Evolutionary conservation across 2,329 filamentous ascomycete genomes (phyloP), one percentile per base, ranked within the genome.

Genomic region (Emmonsiellopsis sp.): DNA sequence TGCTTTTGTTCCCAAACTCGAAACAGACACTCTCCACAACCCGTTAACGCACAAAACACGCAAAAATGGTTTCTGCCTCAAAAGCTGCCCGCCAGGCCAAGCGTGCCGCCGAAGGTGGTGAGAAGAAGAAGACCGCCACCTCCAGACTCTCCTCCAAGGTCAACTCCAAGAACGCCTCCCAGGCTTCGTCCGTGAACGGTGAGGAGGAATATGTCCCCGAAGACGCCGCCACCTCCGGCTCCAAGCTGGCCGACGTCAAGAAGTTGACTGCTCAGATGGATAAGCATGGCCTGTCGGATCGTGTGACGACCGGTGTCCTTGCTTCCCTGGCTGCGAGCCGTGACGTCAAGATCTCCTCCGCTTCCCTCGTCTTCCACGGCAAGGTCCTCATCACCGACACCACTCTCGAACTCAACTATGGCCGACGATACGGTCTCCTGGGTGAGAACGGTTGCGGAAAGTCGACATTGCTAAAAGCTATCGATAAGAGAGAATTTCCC

Each of bases 371-470:
- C 59, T 98, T 98, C 83, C 94, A 98, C 80, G 93, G 94, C 65
- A 89, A 87, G 64, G 93, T 97, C 62, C 84, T 98, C 57, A 88
- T 98, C 75, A 92, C 85, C 69, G 93, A 98, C 74, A 88, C 88
- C 59, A 94, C 85, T 49, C 80, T 98, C 71, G 94, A 98, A 74
- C 81, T 98, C 66, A 92, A 87, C 70, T 93, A 89, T 70, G 90
- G 87, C 61, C 87, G 91, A 65, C 84, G 93, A 66, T 98, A 98
- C 71, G 93, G 93, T 71, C 79, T 98, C 55, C 78, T 98, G 60
- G 93, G 93, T 67, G 93, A 98, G 82, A 98, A 98, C 86, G 93
- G 93, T 61, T 98, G 93, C 74, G 93, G 93, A 72, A 98, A 98
- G 81, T 94, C 88, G 60, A 98, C 93, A n/a, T 75, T 98, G 36